phyloP scores from a whole-genome alignment of 306 rosid genomes.

The Acacia melanoxylon region DNA sequence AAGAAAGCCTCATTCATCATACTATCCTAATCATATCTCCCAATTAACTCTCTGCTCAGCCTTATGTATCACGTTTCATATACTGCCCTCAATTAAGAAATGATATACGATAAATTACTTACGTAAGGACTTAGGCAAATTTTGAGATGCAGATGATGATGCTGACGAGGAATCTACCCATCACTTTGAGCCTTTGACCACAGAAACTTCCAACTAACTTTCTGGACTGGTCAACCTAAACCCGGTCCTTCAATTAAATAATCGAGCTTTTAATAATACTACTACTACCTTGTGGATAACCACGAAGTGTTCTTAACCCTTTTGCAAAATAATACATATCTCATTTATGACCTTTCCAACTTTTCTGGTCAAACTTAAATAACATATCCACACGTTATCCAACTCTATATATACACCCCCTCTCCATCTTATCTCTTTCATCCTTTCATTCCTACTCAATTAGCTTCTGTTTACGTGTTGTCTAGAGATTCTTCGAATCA shows the following conservation, averaged over 20 bases:
- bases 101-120: background rate
- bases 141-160: background rate
- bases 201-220: slow-evolving; percentile 13
- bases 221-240: slow-evolving; percentile 18
- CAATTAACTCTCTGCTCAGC: background rate
- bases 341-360: slow-evolving; percentile 8
- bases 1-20: background rate
- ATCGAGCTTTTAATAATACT: no score
- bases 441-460: background rate
- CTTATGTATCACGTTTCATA: background rate
- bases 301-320: background rate
- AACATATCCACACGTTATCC: background rate
- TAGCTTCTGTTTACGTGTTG: background rate
- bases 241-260: background rate
- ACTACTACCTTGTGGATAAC: background rate
- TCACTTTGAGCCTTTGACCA: slow-evolving; percentile 30
- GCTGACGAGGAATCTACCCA: background rate
- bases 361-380: slow-evolving; percentile 19
- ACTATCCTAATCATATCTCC: background rate
- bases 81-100: background rate
- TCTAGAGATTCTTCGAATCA: background rate
- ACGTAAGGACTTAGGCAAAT: background rate
- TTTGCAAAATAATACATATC: no score
- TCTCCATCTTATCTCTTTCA: background rate
- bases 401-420: slow-evolving; percentile 28